phyloP scores from a whole-genome alignment of 2,329 filamentous ascomycete species.

The Parafenestella ontariensis region DNA sequence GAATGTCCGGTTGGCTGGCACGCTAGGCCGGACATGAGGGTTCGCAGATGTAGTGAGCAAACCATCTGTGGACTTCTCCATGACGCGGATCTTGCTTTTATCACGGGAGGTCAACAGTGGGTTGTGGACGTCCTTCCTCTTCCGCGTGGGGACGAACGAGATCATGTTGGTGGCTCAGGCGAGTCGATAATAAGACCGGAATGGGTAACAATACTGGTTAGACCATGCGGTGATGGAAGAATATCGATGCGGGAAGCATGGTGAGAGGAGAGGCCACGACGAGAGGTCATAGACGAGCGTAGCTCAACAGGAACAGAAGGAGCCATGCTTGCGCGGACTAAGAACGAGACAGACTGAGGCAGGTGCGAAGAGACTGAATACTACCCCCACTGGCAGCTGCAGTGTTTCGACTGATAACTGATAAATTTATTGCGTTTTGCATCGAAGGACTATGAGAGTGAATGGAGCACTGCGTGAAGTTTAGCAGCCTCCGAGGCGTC shows the following conservation, averaged over 20 bases:
- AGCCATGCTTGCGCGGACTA: not conserved
- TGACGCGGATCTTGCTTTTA: constrained; percentile 42
- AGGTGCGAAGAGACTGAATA: not conserved
- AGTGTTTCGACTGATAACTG: too few species aligned
- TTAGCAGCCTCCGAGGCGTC: too few species aligned
- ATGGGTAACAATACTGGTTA: constrained; percentile 7
- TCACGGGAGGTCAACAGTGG: constrained; percentile 26
- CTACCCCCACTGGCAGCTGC: too few species aligned
- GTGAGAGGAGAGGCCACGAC: not conserved
- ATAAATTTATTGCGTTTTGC: too few species aligned
- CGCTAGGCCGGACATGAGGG: constrained; percentile 20
- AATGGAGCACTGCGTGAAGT: too few species aligned
- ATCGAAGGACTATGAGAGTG: too few species aligned
- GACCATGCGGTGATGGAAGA: not conserved
- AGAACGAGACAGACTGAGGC: not conserved
- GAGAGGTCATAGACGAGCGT: not conserved
- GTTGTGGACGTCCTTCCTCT: constrained; percentile 40
- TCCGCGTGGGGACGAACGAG: constrained; percentile 38
- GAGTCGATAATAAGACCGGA: not conserved
- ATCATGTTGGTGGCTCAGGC: constrained; percentile 31
- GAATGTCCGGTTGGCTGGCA: constrained; percentile 33
- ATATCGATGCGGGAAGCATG: not conserved
- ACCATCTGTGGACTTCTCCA: constrained; percentile 30
- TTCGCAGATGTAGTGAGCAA: constrained; percentile 16
- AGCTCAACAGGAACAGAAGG: not conserved